phyloP scores from a whole-genome alignment of 805 yeast species.

The Wilhelminamyces savonicus region DNA sequence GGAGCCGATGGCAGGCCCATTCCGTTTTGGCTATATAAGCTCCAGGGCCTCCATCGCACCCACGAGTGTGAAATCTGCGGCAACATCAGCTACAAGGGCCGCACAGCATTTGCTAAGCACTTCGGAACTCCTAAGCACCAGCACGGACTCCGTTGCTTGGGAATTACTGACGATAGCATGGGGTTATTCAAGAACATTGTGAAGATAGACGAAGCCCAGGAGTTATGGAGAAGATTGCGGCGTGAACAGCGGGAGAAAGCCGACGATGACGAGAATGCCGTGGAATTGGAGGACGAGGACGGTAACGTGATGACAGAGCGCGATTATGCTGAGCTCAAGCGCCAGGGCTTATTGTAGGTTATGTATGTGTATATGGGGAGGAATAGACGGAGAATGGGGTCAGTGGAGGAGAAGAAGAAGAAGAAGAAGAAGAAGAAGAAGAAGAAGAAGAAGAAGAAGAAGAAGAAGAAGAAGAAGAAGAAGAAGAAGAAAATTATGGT shows the following conservation, averaged over 20 bases:
- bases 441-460: no score
- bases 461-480: no score
- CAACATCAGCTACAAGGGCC: conserved; percentile 63
- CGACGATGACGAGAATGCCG: conserved; percentile 44
- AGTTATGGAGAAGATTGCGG: conserved; percentile 46
- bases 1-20: conserved; percentile 91
- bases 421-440: no score
- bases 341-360: conserved; percentile 68
- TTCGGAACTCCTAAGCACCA: conserved; percentile 66
- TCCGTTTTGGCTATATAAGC: conserved; percentile 88
- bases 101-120: conserved; percentile 66
- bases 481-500: no score
- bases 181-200: conserved; percentile 57
- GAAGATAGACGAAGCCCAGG: conserved; percentile 59
- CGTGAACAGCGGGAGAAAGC: conserved; percentile 29
- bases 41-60: conserved; percentile 74
- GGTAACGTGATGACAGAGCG: conserved; percentile 88
- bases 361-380: no score
- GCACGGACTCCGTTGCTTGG: conserved; percentile 69
- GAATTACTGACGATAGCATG: conserved; percentile 46
- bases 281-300: conserved; percentile 86
- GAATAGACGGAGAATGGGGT: no score
- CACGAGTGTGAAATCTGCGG: conserved; percentile 87
- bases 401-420: no score
- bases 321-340: conserved; percentile 78